These are phyloP conservation scores for Wickerhamiella pararugosa DNA, from an alignment of 1,139 yeast species.

Conservation along the genomic window DNA sequence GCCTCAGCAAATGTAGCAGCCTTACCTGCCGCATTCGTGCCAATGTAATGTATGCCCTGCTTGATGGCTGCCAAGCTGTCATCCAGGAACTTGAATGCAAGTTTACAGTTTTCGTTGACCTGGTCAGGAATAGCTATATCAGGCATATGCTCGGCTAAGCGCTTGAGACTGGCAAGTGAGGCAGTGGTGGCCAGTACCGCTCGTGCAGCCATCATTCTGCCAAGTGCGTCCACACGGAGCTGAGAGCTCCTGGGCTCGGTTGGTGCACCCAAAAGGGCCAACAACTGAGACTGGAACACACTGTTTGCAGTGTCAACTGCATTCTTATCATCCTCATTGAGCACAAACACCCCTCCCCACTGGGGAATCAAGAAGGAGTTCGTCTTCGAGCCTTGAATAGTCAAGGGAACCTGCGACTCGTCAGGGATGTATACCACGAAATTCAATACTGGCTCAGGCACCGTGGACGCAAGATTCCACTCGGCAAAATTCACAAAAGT, in stretches of 20 bases:
- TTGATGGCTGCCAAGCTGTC: conserved; percentile 24
- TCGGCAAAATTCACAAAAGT: conserved; percentile 66
- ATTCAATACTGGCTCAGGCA: conserved; percentile 47
- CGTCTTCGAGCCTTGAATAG: conserved; percentile 33
- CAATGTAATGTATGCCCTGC: conserved; percentile 28
- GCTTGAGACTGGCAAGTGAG: conserved; percentile 53
- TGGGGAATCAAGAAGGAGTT: conserved; percentile 74
- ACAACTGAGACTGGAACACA: conserved; percentile 57
- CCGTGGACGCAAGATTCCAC: conserved; percentile 44
- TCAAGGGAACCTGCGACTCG: conserved; percentile 30
- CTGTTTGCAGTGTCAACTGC: conserved; percentile 20
- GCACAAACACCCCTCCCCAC: conserved; percentile 53
- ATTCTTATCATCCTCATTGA: conserved; percentile 14
- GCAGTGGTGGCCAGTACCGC: conserved; percentile 38
- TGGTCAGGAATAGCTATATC: conserved; percentile 70
- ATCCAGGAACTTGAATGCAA: conserved; percentile 28
- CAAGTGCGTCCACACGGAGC: conserved; percentile 50
- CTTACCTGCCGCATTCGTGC: conserved; percentile 39
- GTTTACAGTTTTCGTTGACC: conserved; percentile 36
- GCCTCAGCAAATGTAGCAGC: conserved; percentile 46
- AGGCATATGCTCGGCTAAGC: conserved; percentile 50
- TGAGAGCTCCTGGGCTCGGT: conserved; percentile 38
- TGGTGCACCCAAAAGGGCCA: conserved; percentile 59
- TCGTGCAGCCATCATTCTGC: conserved; percentile 40
- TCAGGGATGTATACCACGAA: conserved; percentile 55